These are phyloP conservation scores for Neofusicoccum laricinum DNA, from an alignment of 2,329 filamentous ascomycete species.

Conservation along the genomic window DNA sequence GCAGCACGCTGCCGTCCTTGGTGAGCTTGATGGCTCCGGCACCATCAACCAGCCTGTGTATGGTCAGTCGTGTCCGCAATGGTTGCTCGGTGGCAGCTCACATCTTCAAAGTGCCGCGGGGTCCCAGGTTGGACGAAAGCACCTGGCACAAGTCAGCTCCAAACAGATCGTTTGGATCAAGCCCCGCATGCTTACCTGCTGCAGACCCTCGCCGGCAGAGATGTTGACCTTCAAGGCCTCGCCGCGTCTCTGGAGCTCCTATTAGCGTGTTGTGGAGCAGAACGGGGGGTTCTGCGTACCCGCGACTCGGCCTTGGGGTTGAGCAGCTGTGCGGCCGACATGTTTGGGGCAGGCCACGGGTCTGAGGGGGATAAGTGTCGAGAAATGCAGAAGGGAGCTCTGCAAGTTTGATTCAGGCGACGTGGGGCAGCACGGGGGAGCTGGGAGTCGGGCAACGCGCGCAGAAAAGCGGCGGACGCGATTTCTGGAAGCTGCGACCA, in stretches of 20 bases:
- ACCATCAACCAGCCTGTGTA: conserved; percentile 58
- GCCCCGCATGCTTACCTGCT: conserved; percentile 46
- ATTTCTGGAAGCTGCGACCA: conserved; percentile 10
- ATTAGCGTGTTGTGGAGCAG: conserved; percentile 39
- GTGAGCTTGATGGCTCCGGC: conserved; percentile 87
- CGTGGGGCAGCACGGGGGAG: conserved; percentile 6
- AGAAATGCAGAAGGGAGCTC: conserved; percentile 8
- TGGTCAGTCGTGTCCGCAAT: conserved; percentile 26
- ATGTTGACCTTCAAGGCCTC: conserved; percentile 98
- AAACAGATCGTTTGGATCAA: background rate
- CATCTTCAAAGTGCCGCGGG: conserved; percentile 95
- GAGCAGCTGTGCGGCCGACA: conserved; percentile 97
- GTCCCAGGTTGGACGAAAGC: conserved; percentile 92
- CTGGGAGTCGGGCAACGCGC: conserved; percentile 12
- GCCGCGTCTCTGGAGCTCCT: conserved; percentile 72
- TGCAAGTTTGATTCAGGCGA: background rate
- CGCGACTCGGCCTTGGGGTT: conserved; percentile 99
- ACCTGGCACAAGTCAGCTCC: conserved; percentile 64
- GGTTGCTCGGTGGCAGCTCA: conserved; percentile 52
- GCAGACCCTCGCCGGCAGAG: conserved; percentile 80
- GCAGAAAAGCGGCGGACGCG: conserved; percentile 17
- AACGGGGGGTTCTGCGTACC: conserved; percentile 53
- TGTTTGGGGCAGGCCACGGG: conserved; percentile 37
- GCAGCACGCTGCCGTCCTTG: conserved; percentile 90
- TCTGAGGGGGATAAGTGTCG: background rate